Conservation (phyloP, 805 yeast species). For the Saturnispora mendoncae region DNA sequence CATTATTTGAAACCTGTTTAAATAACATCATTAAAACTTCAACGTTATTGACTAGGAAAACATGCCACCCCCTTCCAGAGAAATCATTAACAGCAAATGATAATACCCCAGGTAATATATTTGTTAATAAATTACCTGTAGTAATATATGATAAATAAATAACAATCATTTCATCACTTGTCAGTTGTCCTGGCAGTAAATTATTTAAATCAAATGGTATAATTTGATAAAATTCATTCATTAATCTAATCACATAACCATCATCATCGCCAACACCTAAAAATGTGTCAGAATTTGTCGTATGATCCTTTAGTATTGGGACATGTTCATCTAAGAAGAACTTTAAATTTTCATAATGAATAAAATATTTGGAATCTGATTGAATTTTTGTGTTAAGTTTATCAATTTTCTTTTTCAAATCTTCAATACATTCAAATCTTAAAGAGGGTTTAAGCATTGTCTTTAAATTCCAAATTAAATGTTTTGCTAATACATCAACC, state of each 20-base stretch:
- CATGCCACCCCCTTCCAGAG: constrained; percentile 6
- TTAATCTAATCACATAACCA: constrained; percentile 9
- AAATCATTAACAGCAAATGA: constrained; percentile 9
- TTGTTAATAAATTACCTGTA: constrained; percentile 1
- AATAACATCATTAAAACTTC: constrained; percentile 6
- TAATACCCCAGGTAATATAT: constrained; percentile 9
- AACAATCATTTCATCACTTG: constrained; percentile 6
- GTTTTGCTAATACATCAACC: constrained; percentile 5
- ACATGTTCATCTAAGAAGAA: constrained; percentile 6
- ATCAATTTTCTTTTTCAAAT: constrained; percentile 6
- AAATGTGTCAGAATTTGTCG: background rate
- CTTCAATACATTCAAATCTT: constrained; percentile 6
- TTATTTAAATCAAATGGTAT: constrained; percentile 12
- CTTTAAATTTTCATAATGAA: constrained; percentile 11
- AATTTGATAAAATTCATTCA: constrained; percentile 12
- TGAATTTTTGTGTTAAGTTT: constrained; percentile 1
- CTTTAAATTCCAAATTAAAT: constrained; percentile 8
- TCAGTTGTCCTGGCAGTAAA: background rate
- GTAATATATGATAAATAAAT: constrained; percentile 5
- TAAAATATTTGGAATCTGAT: background rate
- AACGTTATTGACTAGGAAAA: background rate
- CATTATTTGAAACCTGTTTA: background rate
- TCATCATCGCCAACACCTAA: constrained; percentile 10
- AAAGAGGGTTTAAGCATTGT: background rate
- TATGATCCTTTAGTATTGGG: background rate